These are phyloP conservation scores for Vigna hirtella DNA, from an alignment of 306 rosid genomes.

Conservation along the genomic window DNA sequence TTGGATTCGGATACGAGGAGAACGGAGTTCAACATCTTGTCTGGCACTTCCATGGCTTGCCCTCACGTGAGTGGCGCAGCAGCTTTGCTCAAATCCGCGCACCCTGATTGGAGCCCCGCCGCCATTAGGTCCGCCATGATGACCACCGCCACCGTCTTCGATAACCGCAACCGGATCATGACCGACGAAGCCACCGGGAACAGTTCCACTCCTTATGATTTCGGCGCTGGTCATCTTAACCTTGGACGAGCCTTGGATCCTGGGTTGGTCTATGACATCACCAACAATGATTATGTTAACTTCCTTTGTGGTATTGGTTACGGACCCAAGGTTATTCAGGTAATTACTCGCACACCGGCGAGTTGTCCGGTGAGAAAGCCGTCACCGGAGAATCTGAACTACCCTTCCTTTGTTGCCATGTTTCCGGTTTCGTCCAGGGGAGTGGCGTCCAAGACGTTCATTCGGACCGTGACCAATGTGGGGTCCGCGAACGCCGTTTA, in stretches of 20 bases:
- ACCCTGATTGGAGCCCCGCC: slow-evolving; percentile 93
- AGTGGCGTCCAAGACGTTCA: slow-evolving; percentile 52
- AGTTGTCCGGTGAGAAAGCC: slow-evolving; percentile 67
- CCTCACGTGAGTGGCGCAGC: slow-evolving; percentile 96
- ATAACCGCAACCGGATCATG: slow-evolving; percentile 65
- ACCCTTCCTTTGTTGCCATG: slow-evolving; percentile 74
- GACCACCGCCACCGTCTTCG: slow-evolving; percentile 70
- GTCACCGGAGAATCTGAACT: slow-evolving; percentile 73
- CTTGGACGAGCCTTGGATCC: slow-evolving; percentile 83
- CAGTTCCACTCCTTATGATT: slow-evolving; percentile 69
- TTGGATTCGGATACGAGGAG: slow-evolving; percentile 65
- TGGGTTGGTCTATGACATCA: slow-evolving; percentile 75
- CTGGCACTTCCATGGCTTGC: slow-evolving; percentile 95
- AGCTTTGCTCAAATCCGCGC: slow-evolving; percentile 84
- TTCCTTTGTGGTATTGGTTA: slow-evolving; percentile 73
- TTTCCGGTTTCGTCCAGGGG: slow-evolving; percentile 56
- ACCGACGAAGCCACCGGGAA: slow-evolving; percentile 78
- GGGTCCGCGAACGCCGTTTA: slow-evolving; percentile 67
- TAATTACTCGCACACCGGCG: slow-evolving; percentile 60
- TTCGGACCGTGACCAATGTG: slow-evolving; percentile 77
- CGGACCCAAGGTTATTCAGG: slow-evolving; percentile 70
- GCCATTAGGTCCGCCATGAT: slow-evolving; percentile 86
- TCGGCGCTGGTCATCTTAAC: slow-evolving; percentile 83
- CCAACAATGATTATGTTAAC: slow-evolving; percentile 64
- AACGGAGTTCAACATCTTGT: slow-evolving; percentile 79